Conservation (phyloP, 768 basidiomycete genomes). For the Chiua virens region DNA sequence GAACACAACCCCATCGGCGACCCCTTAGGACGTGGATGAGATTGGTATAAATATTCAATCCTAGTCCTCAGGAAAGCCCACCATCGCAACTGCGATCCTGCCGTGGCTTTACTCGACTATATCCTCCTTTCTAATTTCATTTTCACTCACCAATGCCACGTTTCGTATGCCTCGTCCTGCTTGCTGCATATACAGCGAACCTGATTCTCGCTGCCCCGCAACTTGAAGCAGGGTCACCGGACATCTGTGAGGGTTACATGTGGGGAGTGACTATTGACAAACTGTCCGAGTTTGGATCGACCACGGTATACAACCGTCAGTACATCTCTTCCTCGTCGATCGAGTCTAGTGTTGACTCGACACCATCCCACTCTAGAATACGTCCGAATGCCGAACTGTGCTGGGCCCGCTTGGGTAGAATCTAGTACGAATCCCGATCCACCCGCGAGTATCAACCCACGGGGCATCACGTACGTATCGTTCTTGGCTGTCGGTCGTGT, state of each 20-base stretch:
- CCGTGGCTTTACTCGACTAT: neutral
- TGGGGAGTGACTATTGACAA: conserved; percentile 17
- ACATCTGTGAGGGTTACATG: conserved; percentile 12
- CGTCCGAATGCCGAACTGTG: conserved; percentile 5
- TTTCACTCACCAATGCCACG: conserved; percentile 1
- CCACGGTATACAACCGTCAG: conserved; percentile 18
- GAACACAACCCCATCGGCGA: too few species aligned
- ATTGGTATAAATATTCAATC: conserved; percentile 17
- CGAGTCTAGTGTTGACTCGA: neutral
- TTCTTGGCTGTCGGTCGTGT: neutral
- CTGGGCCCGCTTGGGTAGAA: conserved; percentile 15
- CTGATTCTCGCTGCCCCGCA: conserved; percentile 2
- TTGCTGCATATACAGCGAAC: neutral
- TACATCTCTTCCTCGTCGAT: neutral
- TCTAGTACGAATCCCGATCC: conserved; percentile 19
- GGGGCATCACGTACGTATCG: conserved; percentile 12
- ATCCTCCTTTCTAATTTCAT: neutral
- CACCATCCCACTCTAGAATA: conserved; percentile 7
- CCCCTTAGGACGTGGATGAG: too few species aligned
- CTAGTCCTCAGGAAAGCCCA: neutral
- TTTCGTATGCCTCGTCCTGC: neutral
- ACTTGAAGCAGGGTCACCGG: neutral
- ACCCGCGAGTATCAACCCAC: conserved; percentile 7
- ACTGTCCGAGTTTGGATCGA: neutral
- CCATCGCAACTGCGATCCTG: neutral